Conservation (phyloP, 2,329 filamentous ascomycete species). For the Endoconidiophora laricicola region DNA sequence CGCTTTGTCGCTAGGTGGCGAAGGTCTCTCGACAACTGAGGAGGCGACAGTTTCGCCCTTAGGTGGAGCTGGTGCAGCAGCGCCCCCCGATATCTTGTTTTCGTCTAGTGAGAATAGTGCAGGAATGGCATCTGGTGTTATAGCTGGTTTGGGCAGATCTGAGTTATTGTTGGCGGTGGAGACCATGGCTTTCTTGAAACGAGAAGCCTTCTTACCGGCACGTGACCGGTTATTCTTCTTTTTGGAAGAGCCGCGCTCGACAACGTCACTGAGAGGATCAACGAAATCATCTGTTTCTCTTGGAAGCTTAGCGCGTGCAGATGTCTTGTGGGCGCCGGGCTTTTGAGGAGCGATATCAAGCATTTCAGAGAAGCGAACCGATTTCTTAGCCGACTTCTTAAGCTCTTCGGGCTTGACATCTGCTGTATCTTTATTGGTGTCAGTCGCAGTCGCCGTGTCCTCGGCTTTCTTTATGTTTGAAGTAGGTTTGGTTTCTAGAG, state of each 20-base stretch:
- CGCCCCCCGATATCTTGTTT: conserved; percentile 23
- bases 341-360: conserved; percentile 48
- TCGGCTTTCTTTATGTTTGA: conserved; percentile 20
- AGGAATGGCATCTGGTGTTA: conserved; percentile 10
- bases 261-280: conserved; percentile 35
- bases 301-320: conserved; percentile 11
- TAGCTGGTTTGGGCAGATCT: conserved; percentile 1
- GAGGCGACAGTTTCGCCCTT: conserved; percentile 41
- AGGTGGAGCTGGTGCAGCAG: conserved; percentile 21
- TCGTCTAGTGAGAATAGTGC: conserved; percentile 6
- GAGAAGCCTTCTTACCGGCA: conserved; percentile 25
- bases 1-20: conserved; percentile 14
- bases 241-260: conserved; percentile 27
- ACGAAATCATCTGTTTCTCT: conserved; percentile 19
- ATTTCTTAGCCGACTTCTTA: conserved; percentile 37
- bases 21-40: conserved; percentile 38
- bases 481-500: not conserved
- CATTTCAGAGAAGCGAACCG: conserved; percentile 61
- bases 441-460: conserved; percentile 5
- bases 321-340: conserved; percentile 7
- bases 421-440: not conserved
- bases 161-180: not conserved
- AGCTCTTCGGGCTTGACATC: conserved; percentile 10
- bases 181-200: conserved; percentile 31
- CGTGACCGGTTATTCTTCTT: conserved; percentile 14